Evolutionary conservation across 2,329 filamentous ascomycete genomes (phyloP).

Genomic region (Xylariales sp.): DNA sequence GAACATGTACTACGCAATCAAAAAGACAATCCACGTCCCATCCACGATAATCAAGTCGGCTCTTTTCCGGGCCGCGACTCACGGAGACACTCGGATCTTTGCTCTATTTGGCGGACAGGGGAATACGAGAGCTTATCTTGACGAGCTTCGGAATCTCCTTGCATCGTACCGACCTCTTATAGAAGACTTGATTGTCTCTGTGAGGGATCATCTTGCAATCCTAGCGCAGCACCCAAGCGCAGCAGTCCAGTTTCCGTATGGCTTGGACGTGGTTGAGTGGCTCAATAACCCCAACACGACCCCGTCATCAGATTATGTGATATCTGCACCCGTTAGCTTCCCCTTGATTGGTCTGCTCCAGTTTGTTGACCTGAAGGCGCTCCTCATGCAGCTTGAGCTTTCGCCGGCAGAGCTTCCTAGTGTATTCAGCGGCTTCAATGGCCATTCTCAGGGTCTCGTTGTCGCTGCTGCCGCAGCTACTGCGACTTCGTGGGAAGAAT

Average conservation of each 20-base stretch:
- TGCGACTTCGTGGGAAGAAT: slow-evolving; percentile 28
- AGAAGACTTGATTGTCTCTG: slow-evolving; percentile 13
- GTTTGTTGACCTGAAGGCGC: slow-evolving; percentile 14
- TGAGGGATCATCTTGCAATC: slow-evolving; percentile 13
- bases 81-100: slow-evolving; percentile 15
- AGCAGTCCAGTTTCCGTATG: slow-evolving; percentile 18
- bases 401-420: slow-evolving; percentile 7
- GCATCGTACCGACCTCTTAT: slow-evolving; percentile 15
- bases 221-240: slow-evolving; percentile 16
- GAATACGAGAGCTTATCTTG: slow-evolving; percentile 19
- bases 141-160: slow-evolving; percentile 17
- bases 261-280: slow-evolving; percentile 25
- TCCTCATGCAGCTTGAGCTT: slow-evolving; percentile 22
- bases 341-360: slow-evolving; percentile 32
- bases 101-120: slow-evolving; percentile 20
- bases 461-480: slow-evolving; percentile 29
- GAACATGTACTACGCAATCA: too few relatives aligned
- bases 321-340: slow-evolving; percentile 32
- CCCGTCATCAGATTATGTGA: slow-evolving; percentile 27
- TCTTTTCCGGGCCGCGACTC: slow-evolving; percentile 2
- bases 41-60: too few relatives aligned
- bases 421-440: slow-evolving; percentile 19
- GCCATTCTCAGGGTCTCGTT: slow-evolving; percentile 34
- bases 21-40: too few relatives aligned
- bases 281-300: slow-evolving; percentile 19